Evolutionary conservation across 106 monocot species (phyloP), one percentile per base, ranked within the genome.

Genomic region (Cymbidium sinense): DNA sequence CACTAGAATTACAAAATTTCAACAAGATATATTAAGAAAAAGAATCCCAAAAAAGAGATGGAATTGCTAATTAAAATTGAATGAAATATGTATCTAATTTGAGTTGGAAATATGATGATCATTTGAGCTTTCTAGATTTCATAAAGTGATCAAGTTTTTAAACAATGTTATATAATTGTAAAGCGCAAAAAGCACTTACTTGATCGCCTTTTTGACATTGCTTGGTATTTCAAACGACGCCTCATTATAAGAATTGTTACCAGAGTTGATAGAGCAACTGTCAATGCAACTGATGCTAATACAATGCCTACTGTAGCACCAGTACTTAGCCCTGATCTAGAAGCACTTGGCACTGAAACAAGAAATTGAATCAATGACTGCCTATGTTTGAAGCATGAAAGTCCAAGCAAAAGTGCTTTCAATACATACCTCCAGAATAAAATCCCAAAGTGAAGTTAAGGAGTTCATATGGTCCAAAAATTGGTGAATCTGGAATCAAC

Each of bases 391-490:
- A 47, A 47, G 47, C 15, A 47, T 11, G 47, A 13, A 47, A 47
- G 47, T 37, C n/a, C 30, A 44, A 44, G 74, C 17, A 43, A 2
- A 33, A 33, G 31, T 67, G 4, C 18, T n/a, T 36, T 27, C 74
- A 70, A 64, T 31, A 74, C 83, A 83, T 93, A 95, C 90, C 75
- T 33, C 77, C 70, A 31, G n/a, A 71, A 78, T 99, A 95, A 73
- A 64, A 87, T 70, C 89, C 90, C 23, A 85, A 70, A 67, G 85
- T 88, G 64, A 95, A 89, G 77, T 85, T 87, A 18, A 99, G 65
- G 35, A 99, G 87, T 80, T 99, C 99, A 88, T 93, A 99, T 34
- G 99, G 99, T 75, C 99, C 99, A 86, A 92, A 99, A 76, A 92
- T 83, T 82, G 85, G 89, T 33, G 86, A 89, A 77, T 99, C 90